A percentile compares a stretch with the other conserved stretches of the same genome.
These are phyloP conservation scores for Amniculicola lignicola DNA, from an alignment of 495 filamentous ascomycete species.

Conservation along the genomic window DNA sequence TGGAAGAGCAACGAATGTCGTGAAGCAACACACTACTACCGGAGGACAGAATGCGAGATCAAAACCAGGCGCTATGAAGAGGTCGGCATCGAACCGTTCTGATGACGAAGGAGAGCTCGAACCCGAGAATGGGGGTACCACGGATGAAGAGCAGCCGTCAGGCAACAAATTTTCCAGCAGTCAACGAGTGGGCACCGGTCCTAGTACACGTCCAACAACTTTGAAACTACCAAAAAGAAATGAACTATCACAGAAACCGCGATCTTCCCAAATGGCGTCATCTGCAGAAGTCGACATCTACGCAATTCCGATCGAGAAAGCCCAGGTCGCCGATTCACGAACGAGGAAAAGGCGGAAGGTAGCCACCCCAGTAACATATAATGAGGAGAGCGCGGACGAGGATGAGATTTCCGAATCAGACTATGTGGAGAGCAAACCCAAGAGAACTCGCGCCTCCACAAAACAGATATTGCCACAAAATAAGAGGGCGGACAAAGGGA, in stretches of 20 bases:
- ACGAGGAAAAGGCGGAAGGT: neutral
- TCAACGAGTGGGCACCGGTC: neutral
- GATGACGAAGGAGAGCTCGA: neutral
- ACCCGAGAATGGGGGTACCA: neutral
- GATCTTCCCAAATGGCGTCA: neutral
- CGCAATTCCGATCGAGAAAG: neutral
- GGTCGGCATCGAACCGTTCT: too few species aligned
- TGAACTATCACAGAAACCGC: neutral
- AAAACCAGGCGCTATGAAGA: too few species aligned
- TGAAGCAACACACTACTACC: too few species aligned
- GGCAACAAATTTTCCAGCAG: neutral
- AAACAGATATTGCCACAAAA: neutral
- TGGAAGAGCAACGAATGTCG: too few species aligned
- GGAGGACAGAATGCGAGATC: too few species aligned
- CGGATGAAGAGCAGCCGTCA: neutral
- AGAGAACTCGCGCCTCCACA: neutral
- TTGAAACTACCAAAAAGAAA: neutral
- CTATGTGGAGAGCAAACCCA: constrained; percentile 2
- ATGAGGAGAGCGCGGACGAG: neutral
- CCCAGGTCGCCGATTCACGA: neutral
- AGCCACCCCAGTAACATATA: constrained; percentile 10
- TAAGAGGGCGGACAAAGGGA: neutral
- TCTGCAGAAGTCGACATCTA: neutral
- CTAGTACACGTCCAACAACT: neutral
- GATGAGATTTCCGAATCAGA: constrained; percentile 5